Conservation (phyloP, 2,329 filamentous ascomycete species). For the Grosmannia clavigera region DNA sequence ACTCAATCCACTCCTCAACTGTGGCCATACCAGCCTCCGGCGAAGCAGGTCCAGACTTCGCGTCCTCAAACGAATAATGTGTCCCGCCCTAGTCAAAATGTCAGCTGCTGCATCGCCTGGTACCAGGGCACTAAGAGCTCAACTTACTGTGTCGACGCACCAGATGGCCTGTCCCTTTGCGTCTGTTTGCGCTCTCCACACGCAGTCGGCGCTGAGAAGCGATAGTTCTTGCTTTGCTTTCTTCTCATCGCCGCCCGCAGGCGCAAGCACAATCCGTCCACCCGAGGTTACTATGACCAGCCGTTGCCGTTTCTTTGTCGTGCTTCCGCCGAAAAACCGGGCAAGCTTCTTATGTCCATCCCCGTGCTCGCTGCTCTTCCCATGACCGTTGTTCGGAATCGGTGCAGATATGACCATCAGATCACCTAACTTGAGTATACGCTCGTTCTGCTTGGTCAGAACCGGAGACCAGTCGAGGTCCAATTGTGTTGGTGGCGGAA, state of each 20-base stretch:
- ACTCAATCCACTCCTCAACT: conserved; percentile 86
- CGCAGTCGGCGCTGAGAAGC: conserved; percentile 61
- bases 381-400: conserved; percentile 59
- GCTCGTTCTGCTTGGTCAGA: conserved; percentile 77
- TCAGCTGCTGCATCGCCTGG: conserved; percentile 11
- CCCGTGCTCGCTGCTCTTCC: conserved; percentile 50
- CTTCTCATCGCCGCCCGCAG: conserved; percentile 89
- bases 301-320: conserved; percentile 83
- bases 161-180: conserved; percentile 79
- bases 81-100: conserved; percentile 55
- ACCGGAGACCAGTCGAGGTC: conserved; percentile 99
- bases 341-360: conserved; percentile 80
- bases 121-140: neutral
- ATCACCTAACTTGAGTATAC: conserved; percentile 89
- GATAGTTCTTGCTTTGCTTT: conserved; percentile 86
- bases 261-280: conserved; percentile 77
- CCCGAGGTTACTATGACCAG: conserved; percentile 92
- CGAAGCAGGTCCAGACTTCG: conserved; percentile 53
- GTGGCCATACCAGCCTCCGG: conserved; percentile 53
- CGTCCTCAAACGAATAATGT: conserved; percentile 87
- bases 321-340: conserved; percentile 83
- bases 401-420: conserved; percentile 72
- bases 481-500: conserved; percentile 89
- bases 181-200: conserved; percentile 71
- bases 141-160: conserved; percentile 82